Conservation (phyloP, 352 stramenopile genomes). For the Globisporangium perplexum region DNA sequence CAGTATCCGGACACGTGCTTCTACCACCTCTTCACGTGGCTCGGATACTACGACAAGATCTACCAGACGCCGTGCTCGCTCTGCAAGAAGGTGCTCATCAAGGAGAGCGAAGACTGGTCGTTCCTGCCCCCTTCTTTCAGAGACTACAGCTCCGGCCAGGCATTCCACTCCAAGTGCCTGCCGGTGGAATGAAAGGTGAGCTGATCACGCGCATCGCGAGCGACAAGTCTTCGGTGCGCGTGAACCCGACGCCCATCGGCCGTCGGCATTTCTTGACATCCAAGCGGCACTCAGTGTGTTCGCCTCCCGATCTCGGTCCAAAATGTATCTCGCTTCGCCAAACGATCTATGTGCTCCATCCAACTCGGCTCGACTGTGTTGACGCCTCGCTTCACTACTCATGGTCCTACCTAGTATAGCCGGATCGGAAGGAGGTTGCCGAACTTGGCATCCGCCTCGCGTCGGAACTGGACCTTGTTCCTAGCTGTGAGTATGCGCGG, state of each 20-base stretch:
- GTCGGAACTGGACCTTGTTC: constrained; percentile 29
- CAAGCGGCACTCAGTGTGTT: neutral
- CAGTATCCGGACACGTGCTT: constrained; percentile 84
- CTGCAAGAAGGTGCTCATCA: constrained; percentile 83
- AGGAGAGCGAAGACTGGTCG: constrained; percentile 74
- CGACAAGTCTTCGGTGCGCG: too few relatives aligned
- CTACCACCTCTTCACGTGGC: constrained; percentile 84
- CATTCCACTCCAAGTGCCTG: constrained; percentile 82
- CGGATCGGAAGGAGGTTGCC: constrained; percentile 67
- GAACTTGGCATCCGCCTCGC: constrained; percentile 29
- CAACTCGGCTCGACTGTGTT: too few relatives aligned
- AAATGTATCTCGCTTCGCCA: too few relatives aligned
- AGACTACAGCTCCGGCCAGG: constrained; percentile 75
- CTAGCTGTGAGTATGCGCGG: constrained; percentile 40
- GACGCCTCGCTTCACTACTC: neutral
- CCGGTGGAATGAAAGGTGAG: constrained; percentile 30
- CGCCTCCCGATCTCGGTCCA: too few relatives aligned
- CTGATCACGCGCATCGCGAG: neutral
- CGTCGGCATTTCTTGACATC: too few relatives aligned
- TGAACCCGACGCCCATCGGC: too few relatives aligned
- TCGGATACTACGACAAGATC: constrained; percentile 86
- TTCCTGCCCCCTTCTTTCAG: constrained; percentile 83
- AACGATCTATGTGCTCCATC: neutral
- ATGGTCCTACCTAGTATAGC: constrained; percentile 18
- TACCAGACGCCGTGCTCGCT: constrained; percentile 82